Evolutionary conservation across 495 filamentous ascomycete genomes (phyloP).

Genomic region (Chlorociboria aeruginascens): DNA sequence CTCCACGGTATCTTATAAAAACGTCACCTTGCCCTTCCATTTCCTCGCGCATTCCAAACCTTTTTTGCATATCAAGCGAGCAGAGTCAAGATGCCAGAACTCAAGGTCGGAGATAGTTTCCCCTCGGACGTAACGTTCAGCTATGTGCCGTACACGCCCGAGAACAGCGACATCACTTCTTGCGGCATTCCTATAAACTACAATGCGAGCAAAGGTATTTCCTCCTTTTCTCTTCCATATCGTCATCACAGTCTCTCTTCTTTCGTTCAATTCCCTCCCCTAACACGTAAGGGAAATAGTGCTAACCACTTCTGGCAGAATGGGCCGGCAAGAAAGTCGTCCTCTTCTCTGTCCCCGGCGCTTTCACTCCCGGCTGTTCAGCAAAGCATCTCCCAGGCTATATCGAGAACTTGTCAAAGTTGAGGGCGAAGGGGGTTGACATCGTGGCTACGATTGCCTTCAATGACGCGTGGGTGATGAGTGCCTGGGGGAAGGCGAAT

Average conservation of each 20-base stretch:
- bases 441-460: conserved; percentile 71
- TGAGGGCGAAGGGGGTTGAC: conserved; percentile 81
- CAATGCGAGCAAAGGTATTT: conserved; percentile 59
- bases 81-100: conserved; percentile 48
- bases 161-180: conserved; percentile 48
- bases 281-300: background rate
- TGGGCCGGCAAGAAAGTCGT: conserved; percentile 84
- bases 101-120: conserved; percentile 75
- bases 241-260: background rate
- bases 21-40: background rate
- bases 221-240: background rate
- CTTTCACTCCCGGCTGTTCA: conserved; percentile 92
- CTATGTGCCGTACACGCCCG: conserved; percentile 60
- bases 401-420: conserved; percentile 56
- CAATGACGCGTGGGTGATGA: conserved; percentile 91
- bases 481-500: conserved; percentile 93
- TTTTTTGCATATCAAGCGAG: background rate
- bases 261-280: background rate
- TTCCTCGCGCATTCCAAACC: too few relatives aligned
- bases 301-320: conserved; percentile 29
- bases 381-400: conserved; percentile 79
- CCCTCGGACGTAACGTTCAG: conserved; percentile 68
- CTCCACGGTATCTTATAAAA: background rate
- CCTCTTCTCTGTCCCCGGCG: conserved; percentile 82
- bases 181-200: conserved; percentile 74